phyloP scores from a whole-genome alignment of 345 rosid genomes.

The Eucalyptus tenuipes region DNA sequence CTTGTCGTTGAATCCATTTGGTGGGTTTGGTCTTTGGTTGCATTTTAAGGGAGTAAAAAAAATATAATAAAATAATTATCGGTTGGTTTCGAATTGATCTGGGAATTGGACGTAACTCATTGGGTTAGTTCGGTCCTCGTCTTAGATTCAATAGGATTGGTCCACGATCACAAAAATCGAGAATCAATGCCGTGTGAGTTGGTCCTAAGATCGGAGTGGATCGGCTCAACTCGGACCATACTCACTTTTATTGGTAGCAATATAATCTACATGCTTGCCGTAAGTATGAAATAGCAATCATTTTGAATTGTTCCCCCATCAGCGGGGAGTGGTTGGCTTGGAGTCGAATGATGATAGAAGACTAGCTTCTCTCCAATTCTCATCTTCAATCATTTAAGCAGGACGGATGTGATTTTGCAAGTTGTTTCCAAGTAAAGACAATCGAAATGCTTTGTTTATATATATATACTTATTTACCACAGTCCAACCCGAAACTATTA shows the following conservation, averaged over 20 bases:
- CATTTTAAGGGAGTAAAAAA: fast-evolving
- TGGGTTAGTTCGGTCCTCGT: too few relatives aligned
- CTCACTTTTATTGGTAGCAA: too few relatives aligned
- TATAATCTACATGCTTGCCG: too few relatives aligned
- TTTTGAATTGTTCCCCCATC: background rate
- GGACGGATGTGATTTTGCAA: background rate
- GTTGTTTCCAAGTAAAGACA: background rate
- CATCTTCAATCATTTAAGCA: background rate
- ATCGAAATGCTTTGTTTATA: background rate
- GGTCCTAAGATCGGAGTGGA: too few relatives aligned
- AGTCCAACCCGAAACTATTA: background rate
- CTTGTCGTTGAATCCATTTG: too few relatives aligned
- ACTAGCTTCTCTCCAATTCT: background rate
- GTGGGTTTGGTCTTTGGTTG: fast-evolving
- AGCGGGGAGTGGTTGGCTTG: background rate
- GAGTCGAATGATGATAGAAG: background rate
- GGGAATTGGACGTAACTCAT: too few relatives aligned
- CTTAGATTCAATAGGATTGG: too few relatives aligned
- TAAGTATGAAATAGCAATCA: background rate
- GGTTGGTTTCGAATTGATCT: too few relatives aligned
- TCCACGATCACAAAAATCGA: too few relatives aligned
- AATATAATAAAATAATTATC: too few relatives aligned
- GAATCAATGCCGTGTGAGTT: too few relatives aligned
- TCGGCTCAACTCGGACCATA: too few relatives aligned
- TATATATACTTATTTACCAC: background rate